These are phyloP conservation scores for Syncephalastrum monosporum DNA, from an alignment of 371 early-diverging fungal genomes.

Conservation along the genomic window DNA sequence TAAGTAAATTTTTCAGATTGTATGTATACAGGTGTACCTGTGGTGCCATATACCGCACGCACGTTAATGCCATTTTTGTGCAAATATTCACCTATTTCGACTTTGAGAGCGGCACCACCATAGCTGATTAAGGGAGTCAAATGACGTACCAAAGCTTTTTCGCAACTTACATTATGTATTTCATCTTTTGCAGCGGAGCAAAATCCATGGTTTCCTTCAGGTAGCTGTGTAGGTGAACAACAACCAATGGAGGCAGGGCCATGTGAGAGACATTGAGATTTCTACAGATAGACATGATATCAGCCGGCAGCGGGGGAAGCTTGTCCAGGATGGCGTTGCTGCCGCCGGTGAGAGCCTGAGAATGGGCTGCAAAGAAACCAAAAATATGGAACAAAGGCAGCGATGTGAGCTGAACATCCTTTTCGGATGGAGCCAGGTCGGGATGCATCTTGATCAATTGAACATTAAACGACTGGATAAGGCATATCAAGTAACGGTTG, in stretches of 20 bases:
- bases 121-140: background rate
- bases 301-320: slow-evolving; percentile 6
- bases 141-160: too few relatives aligned
- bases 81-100: slow-evolving; percentile 6
- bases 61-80: slow-evolving; percentile 7
- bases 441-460: background rate
- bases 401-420: slow-evolving; percentile 1
- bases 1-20: background rate
- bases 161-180: background rate
- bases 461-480: background rate
- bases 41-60: slow-evolving; percentile 13
- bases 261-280: slow-evolving; percentile 1
- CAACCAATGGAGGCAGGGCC: slow-evolving; percentile 6
- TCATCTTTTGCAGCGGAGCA: background rate
- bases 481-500: slow-evolving; percentile 18
- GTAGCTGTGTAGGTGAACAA: slow-evolving; percentile 8
- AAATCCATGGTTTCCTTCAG: slow-evolving; percentile 4
- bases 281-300: slow-evolving; percentile 1
- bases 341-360: slow-evolving; percentile 2
- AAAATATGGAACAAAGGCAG: slow-evolving; percentile 18
- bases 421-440: background rate
- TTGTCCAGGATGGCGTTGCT: slow-evolving; percentile 7
- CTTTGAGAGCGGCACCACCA: slow-evolving; percentile 13
- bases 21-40: slow-evolving; percentile 13
- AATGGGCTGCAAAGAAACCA: slow-evolving; percentile 6